phyloP scores from a whole-genome alignment of 257 asterid species.

The Capsicum pubescens region DNA sequence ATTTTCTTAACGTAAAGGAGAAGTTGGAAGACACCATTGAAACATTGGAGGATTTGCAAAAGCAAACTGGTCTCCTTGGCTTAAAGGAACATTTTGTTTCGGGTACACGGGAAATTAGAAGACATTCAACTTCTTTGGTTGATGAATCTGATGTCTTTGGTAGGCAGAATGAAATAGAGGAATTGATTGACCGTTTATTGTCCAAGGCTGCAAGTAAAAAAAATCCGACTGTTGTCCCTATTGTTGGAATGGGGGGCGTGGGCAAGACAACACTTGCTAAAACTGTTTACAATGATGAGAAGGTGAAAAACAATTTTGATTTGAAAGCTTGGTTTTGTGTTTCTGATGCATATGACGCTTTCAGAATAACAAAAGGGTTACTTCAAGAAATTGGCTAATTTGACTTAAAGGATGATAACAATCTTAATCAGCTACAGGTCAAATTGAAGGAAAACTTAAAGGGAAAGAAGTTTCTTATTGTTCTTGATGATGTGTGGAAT shows the following conservation, averaged over 20 bases:
- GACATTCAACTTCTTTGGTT: not conserved
- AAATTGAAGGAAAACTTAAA: slow-evolving; percentile 13
- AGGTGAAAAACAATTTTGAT: not conserved
- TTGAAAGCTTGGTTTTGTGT: slow-evolving; percentile 34
- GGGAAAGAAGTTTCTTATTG: not conserved
- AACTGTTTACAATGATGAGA: slow-evolving; percentile 16
- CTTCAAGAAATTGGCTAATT: not conserved
- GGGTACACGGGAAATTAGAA: not conserved
- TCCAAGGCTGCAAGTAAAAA: not conserved
- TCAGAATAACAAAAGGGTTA: slow-evolving; percentile 13
- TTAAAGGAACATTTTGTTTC: not conserved
- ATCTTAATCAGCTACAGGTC: not conserved
- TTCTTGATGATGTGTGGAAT: slow-evolving; percentile 36
- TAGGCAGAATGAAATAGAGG: slow-evolving; percentile 23
- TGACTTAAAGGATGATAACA: not conserved
- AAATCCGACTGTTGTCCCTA: slow-evolving; percentile 1
- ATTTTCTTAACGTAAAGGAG: not conserved
- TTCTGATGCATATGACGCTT: slow-evolving; percentile 29
- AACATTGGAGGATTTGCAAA: not conserved
- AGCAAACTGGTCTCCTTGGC: not conserved
- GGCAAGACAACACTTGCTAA: slow-evolving; percentile 35
- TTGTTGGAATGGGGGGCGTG: slow-evolving; percentile 11
- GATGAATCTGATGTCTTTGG: slow-evolving; percentile 9
- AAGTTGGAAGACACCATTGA: slow-evolving; percentile 8
- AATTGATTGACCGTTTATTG: not conserved